Evolutionary conservation across 2,329 filamentous ascomycete species (phyloP), one percentile per base, ranked within the genome.

Genomic region (Colletotrichum shisoi): DNA sequence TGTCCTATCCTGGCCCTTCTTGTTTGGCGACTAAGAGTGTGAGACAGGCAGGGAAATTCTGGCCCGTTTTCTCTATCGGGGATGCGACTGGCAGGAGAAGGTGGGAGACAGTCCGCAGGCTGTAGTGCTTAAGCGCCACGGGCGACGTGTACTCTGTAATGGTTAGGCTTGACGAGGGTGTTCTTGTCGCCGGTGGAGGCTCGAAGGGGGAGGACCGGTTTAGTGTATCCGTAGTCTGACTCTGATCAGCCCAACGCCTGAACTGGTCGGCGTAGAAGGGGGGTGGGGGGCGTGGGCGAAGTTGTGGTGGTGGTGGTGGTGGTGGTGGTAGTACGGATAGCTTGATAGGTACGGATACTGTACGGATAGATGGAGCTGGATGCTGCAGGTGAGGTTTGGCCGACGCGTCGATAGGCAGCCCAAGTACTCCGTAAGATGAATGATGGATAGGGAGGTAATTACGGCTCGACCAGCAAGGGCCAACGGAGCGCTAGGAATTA

Each of bases 31-130:
- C 53, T 54, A 67, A 61, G 62, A 60, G 49, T 44, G 21, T 21
- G 27, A 39, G 60, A 24, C n/a, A 27, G 27, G 21, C n/a, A 64
- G 61, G 54, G 65, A 60, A 49, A 42, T 53, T 67, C 31, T 46
- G 64, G 52, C 42, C 31, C 31, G 17, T 42, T 59, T 13, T 59
- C 44, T 39, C 31, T 40, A 39, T 49, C 34, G 56, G 54, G 40
- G 44, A 44, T 63, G 39, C 62, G 56, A 60, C 56, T 48, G 24
- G 46, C 52, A 31, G 44, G 42, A 40, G 15, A 48, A 8, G 19
- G 62, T 21, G 56, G 48, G 31, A 53, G 53, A 59, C 27, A 31
- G 7, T 31, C 6, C 24, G 56, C 37, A 40, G 8, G 27, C 27
- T 31, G 27, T 8, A 31, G 56, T 54, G 56, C 42, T 60, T 59